Evolutionary conservation across 352 stramenopile species (phyloP), one percentile per base, ranked within the genome.

Genomic region (Aphanomyces invadans): DNA sequence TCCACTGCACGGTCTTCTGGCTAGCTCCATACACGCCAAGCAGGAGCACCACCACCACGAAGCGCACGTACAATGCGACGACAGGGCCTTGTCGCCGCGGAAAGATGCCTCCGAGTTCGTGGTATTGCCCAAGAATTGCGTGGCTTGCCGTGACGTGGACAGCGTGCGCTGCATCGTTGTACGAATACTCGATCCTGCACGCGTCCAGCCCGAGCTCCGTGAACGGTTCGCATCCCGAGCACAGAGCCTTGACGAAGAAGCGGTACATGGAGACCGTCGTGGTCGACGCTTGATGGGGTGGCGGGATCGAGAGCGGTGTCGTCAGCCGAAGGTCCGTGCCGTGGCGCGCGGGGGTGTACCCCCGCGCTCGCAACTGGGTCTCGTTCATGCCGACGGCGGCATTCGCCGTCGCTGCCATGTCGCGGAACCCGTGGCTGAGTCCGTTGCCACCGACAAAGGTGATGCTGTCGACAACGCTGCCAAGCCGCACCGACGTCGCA

Each of bases 1-100:
- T 17, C 60, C 60, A 67, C 60, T 49, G 45, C n/a, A 67, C 45
- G 3, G 60, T 67, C 17, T 28, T 19, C 19, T 51, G 60, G 21
- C 42, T 59, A 28, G 42, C 44, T 4, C 15, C 19, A 26, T 38
- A 57, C 10, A 29, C 42, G 49, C 19, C 60, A n/a, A 57, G 10
- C 11, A 36, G 42, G 23, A 67, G 17, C 10, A 67, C 9, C 38
- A 67, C 48, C 19, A n/a, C 28, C 3, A 67, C 7, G 1, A 36
- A 4, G n/a, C 48, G 48, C 12, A 67, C 36, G 21, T 57, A 67
- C 28, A 60, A 38, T 21, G 55, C 39, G 17, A 25, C 39, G 19
- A 64, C 21, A 21, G 25, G 1, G 12, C 1, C 32, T n/a, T 21
- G 2, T 12, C 3, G 15, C 25, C 33, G 32, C 17, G 12, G 12